Conservation (phyloP, 2,329 filamentous ascomycete species). For the Hypomyces rosellus region DNA sequence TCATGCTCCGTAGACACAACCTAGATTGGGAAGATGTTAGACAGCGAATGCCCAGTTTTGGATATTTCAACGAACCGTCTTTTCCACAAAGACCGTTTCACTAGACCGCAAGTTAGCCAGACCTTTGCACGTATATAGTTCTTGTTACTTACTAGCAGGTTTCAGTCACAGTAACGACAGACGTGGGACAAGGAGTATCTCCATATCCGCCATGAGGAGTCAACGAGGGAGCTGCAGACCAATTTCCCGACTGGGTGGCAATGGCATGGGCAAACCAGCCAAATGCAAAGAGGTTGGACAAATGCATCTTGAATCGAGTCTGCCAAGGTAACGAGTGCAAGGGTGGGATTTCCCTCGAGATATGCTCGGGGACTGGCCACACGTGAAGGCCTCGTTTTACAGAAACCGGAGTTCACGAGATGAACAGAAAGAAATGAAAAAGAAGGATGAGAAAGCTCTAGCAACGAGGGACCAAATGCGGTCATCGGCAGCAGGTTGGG, state of each 20-base stretch:
- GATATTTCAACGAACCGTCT: conserved; percentile 3
- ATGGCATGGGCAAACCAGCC: conserved; percentile 5
- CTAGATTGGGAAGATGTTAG: conserved; percentile 4
- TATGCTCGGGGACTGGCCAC: too few relatives aligned
- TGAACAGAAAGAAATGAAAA: neutral
- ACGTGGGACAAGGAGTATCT: neutral
- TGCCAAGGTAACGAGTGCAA: neutral
- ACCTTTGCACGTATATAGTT: neutral
- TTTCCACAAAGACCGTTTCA: neutral
- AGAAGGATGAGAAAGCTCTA: neutral
- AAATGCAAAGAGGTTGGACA: conserved; percentile 3
- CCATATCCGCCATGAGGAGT: neutral
- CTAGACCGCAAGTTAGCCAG: neutral
- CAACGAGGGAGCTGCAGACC: neutral
- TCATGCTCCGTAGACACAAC: conserved; percentile 13
- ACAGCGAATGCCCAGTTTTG: too few relatives aligned
- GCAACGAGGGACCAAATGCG: neutral
- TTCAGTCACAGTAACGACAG: neutral
- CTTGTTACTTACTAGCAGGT: neutral
- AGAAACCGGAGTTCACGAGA: neutral
- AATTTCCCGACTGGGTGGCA: neutral
- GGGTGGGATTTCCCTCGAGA: too few relatives aligned
- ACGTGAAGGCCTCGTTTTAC: too few relatives aligned
- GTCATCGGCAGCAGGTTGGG: neutral
- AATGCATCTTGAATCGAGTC: conserved; percentile 2